These are phyloP conservation scores for Stellera chamaejasme DNA, from an alignment of 345 rosid genomes.

Conservation along the genomic window DNA sequence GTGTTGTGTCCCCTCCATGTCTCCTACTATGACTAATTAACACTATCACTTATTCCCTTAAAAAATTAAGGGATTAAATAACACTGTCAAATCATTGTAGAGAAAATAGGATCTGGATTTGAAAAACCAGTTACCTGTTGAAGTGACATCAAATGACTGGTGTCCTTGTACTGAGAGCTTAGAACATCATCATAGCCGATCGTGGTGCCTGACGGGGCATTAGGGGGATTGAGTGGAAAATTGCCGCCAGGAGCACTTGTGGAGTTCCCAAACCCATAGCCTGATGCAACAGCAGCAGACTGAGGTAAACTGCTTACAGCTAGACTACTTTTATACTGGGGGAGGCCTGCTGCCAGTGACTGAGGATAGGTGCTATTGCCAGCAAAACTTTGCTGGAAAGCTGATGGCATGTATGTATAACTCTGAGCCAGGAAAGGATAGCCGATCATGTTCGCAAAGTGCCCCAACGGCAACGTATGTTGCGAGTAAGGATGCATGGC, in stretches of 20 bases:
- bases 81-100: background rate
- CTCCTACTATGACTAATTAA: too few relatives aligned
- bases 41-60: too few relatives aligned
- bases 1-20: too few relatives aligned
- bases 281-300: conserved; percentile 74
- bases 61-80: background rate
- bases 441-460: conserved; percentile 77
- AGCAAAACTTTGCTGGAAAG: conserved; percentile 78
- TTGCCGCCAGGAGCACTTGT: conserved; percentile 59
- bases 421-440: conserved; percentile 90
- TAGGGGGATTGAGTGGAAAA: conserved; percentile 59
- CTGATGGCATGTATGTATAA: conserved; percentile 86
- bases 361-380: conserved; percentile 81
- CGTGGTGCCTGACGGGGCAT: conserved; percentile 54
- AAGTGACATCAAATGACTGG: conserved; percentile 57
- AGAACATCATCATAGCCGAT: conserved; percentile 67
- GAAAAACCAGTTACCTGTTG: conserved; percentile 48
- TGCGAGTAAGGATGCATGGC: conserved; percentile 90
- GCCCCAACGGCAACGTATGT: conserved; percentile 76
- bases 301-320: conserved; percentile 82
- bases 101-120: background rate
- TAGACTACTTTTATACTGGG: conserved; percentile 78
- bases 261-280: conserved; percentile 81
- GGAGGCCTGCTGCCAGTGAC: conserved; percentile 76
- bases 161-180: conserved; percentile 85